Evolutionary conservation across 225 moss, liverwort and hornwort genomes (phyloP).

Genomic region (Straminergon stramineum): DNA sequence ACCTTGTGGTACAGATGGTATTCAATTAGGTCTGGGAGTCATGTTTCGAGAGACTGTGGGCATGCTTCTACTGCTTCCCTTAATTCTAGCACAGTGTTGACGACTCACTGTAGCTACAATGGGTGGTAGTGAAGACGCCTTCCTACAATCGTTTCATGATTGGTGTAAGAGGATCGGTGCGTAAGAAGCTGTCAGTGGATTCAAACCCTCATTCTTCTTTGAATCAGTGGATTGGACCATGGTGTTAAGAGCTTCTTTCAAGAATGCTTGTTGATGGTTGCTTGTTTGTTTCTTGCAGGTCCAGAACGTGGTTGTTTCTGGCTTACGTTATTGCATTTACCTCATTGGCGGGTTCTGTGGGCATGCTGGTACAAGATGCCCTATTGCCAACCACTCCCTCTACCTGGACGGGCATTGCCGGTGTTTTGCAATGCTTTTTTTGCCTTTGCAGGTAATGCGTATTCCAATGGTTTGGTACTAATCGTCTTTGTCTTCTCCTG

Average conservation of each 20-base stretch:
- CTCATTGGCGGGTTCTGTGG: conserved; percentile 72
- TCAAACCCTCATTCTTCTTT: not conserved
- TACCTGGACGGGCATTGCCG: conserved; percentile 75
- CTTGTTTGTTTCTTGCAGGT: conserved; percentile 28
- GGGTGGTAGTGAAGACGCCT: not conserved
- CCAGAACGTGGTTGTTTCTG: conserved; percentile 84
- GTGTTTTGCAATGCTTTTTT: conserved; percentile 75
- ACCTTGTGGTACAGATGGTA: not conserved
- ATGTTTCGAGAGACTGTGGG: not conserved
- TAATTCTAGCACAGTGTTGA: not conserved
- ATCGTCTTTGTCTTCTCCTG: not conserved
- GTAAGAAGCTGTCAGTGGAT: not conserved
- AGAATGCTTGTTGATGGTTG: not conserved
- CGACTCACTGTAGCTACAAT: not conserved
- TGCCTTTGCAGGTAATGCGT: conserved; percentile 56
- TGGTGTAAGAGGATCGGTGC: not conserved
- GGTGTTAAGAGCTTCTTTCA: not conserved
- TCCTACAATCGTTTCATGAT: not conserved
- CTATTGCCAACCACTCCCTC: conserved; percentile 56
- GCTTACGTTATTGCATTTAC: conserved; percentile 83
- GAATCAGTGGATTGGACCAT: not conserved
- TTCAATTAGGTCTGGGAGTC: not conserved
- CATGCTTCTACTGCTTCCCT: not conserved
- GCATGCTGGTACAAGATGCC: conserved; percentile 72
- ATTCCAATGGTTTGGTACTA: not conserved